Conservation (phyloP, 305 asterid genomes). For the Rubia peregrina region DNA sequence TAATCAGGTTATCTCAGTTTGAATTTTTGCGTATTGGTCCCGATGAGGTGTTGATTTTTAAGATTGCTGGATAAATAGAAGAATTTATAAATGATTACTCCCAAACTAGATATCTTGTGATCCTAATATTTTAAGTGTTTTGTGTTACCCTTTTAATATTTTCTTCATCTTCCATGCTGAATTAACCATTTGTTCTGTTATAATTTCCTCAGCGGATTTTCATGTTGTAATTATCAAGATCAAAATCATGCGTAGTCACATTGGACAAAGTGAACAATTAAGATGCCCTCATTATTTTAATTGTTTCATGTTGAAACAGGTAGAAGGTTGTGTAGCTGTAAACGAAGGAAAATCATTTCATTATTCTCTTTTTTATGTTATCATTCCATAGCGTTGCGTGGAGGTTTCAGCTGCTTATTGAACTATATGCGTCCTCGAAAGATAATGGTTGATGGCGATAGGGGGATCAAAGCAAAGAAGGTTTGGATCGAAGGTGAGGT, state of each 20-base stretch:
- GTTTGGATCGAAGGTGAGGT: too few relatives aligned
- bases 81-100: neutral
- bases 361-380: too few relatives aligned
- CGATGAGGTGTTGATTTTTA: neutral
- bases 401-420: slow-evolving; percentile 55
- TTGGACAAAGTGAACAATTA: too few relatives aligned
- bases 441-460: slow-evolving; percentile 65
- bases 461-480: too few relatives aligned
- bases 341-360: too few relatives aligned
- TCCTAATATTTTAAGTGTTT: neutral
- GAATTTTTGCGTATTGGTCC: neutral
- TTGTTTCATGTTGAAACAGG: too few relatives aligned
- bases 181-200: neutral
- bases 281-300: too few relatives aligned
- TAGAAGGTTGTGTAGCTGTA: too few relatives aligned
- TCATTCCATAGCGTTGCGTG: too few relatives aligned
- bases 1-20: slow-evolving; percentile 59
- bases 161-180: neutral
- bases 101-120: neutral
- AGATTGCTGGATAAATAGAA: neutral
- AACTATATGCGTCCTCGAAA: slow-evolving; percentile 96
- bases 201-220: too few relatives aligned
- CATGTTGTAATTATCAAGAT: too few relatives aligned
- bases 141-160: neutral
- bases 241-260: too few relatives aligned